These are phyloP conservation scores for Mycosarcoma maydis DNA, from an alignment of 1,284 basidiomycete genomes.

Conservation along the genomic window DNA sequence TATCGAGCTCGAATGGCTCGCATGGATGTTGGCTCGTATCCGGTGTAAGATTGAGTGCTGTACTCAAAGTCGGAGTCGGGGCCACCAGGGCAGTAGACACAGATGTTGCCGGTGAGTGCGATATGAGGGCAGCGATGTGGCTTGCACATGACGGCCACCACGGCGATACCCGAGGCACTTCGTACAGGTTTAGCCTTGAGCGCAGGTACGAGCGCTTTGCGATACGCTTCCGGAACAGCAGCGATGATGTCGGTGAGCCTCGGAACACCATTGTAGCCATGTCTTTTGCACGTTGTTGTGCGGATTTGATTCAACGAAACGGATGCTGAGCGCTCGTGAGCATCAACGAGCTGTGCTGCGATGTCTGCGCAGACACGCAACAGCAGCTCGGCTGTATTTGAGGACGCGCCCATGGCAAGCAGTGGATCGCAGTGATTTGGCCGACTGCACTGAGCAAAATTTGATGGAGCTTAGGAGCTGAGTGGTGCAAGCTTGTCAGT, in stretches of 20 bases:
- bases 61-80: conserved; percentile 99
- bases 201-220: conserved; percentile 87
- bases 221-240: conserved; percentile 96
- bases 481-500: too few relatives aligned
- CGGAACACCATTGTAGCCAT: conserved; percentile 85
- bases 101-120: conserved; percentile 99
- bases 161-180: conserved; percentile 97
- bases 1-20: conserved; percentile 96
- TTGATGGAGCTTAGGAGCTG: too few relatives aligned
- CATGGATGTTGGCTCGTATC: conserved; percentile 98
- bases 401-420: conserved; percentile 44
- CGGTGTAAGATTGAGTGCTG: conserved; percentile 94
- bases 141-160: conserved; percentile 99
- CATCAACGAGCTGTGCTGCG: conserved; percentile 89
- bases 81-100: conserved; percentile 99
- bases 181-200: conserved; percentile 93
- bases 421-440: too few relatives aligned
- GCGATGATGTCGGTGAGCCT: conserved; percentile 97
- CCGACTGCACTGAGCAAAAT: too few relatives aligned
- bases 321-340: conserved; percentile 74
- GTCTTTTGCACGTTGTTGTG: conserved; percentile 87
- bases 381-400: conserved; percentile 82
- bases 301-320: conserved; percentile 90
- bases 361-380: conserved; percentile 93
- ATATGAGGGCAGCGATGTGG: conserved; percentile 99